Percentiles rank a stretch among this genome's conserved stretches.
phyloP scores from a whole-genome alignment of 306 rosid genomes.

The Amphicarpaea edgeworthii region DNA sequence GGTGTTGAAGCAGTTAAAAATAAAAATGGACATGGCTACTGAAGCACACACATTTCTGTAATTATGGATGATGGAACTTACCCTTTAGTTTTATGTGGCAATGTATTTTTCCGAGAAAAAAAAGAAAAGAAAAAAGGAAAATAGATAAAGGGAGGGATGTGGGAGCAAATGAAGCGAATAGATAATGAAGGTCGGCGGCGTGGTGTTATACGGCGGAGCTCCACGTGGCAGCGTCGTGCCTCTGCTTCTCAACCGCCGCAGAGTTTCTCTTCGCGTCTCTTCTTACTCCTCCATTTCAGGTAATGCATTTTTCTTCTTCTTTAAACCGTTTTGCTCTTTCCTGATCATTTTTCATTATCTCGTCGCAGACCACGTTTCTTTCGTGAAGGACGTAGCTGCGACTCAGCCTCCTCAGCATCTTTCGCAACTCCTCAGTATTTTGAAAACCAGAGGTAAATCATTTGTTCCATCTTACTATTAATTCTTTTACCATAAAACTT shows the following conservation, averaged over 20 bases:
- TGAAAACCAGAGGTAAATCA: constrained; percentile 74
- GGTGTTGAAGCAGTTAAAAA: background rate
- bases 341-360: background rate
- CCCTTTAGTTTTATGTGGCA: constrained; percentile 31
- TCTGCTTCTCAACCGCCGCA: constrained; percentile 58
- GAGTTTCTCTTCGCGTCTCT: constrained; percentile 58
- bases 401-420: constrained; percentile 84
- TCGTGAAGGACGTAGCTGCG: constrained; percentile 83
- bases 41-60: background rate
- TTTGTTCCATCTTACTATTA: constrained; percentile 23
- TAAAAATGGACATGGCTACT: background rate
- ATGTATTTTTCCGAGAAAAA: background rate
- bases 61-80: background rate
- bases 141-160: constrained; percentile 1
- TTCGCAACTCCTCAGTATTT: constrained; percentile 64
- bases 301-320: constrained; percentile 22
- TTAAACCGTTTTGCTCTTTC: background rate
- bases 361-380: constrained; percentile 76
- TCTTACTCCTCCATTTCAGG: constrained; percentile 55
- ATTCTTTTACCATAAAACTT: background rate
- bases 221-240: constrained; percentile 73
- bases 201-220: constrained; percentile 66
- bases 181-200: constrained; percentile 75
- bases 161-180: constrained; percentile 21
- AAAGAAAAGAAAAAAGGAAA: background rate